Base-by-base conservation (phyloP, 208 protist genomes). In the Novymonas esmeraldas region DNA sequence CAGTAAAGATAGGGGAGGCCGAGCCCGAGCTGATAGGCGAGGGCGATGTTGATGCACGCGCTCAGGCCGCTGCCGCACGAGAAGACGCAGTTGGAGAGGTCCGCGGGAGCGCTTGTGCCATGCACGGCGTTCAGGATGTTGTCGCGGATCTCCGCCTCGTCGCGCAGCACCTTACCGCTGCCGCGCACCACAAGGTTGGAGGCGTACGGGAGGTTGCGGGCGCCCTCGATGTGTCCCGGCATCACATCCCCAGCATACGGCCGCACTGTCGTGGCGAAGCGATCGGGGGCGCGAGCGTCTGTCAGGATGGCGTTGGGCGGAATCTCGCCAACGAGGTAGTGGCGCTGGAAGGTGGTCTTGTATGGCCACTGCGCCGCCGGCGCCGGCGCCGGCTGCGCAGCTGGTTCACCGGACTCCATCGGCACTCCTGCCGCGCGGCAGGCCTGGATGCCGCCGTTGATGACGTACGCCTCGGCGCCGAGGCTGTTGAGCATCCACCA, bases 401-500 rank as follows among this genome's bases (percentile, higher is more conserved):
- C 41, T 11, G 39, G 34, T 18, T 50, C 60, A 14, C 76, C 84
- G 0, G 65, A 56, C 56, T 85, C 88, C 29, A 84, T 59, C 39
- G 65, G 69, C 42, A 82, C 34, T 18, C 81, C 82, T 0, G 79
- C 75, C 10, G 67, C 78, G 4, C 18, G 14, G 56, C 87, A 95
- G 9, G 80, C 83, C 73, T 83, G 76, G 31, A 79, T 66, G 50
- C 87, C 87, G 31, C 88, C 86, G 57, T 92, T 81, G n/a, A 96
- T 55, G 7, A 96, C 85, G 74, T 91, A 93, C 33, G 76, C 82
- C 67, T 96, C 84, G 18, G 90, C 87, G 54, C 89, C 89, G 22
- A 94, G 85, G 1, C 68, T 20, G 57, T 89, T 48, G 3, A 96
- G 82, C 91, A 96, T 93, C 91, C 91, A 96, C 89, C 91, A 96